Evolutionary conservation across 2,329 filamentous ascomycete genomes (phyloP).

Genomic region (Aureobasidium leucospermi): DNA sequence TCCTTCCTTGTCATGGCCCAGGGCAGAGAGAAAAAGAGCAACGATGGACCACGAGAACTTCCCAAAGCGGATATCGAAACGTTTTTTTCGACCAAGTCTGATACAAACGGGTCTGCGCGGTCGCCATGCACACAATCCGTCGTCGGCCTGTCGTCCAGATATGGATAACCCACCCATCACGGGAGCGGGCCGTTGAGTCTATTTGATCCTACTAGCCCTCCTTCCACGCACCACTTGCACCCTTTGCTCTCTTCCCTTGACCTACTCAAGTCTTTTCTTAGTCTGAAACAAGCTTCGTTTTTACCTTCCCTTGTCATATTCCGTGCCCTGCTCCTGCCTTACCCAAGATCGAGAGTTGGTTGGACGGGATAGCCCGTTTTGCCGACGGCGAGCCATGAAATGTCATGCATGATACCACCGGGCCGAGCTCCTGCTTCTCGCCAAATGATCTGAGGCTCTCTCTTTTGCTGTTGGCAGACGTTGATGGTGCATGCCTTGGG

Average conservation of each 20-base stretch:
- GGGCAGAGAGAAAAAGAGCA: neutral
- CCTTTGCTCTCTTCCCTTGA: no score
- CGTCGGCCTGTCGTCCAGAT: slow-evolving; percentile 1
- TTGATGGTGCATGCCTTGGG: neutral
- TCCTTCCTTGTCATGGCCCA: neutral
- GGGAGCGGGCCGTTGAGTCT: slow-evolving; percentile 12
- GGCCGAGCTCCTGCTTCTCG: neutral
- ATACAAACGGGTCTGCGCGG: neutral
- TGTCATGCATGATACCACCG: neutral
- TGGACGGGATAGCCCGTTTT: neutral
- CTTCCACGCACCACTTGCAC: neutral
- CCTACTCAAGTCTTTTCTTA: no score
- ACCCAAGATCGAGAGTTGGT: neutral
- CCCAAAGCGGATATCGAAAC: slow-evolving; percentile 4
- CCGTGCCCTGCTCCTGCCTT: neutral
- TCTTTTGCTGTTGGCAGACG: neutral
- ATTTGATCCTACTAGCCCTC: neutral
- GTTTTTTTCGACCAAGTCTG: neutral
- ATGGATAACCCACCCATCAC: neutral
- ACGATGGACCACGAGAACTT: neutral
- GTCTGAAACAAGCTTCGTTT: slow-evolving; percentile 7
- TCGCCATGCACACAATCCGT: slow-evolving; percentile 1
- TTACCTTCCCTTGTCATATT: neutral
- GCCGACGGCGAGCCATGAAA: neutral
- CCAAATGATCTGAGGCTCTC: neutral